Percentiles rank a stretch among this genome's conserved stretches.
Conservation (phyloP, 352 stramenopile species). For the Globisporangium barbulae region DNA sequence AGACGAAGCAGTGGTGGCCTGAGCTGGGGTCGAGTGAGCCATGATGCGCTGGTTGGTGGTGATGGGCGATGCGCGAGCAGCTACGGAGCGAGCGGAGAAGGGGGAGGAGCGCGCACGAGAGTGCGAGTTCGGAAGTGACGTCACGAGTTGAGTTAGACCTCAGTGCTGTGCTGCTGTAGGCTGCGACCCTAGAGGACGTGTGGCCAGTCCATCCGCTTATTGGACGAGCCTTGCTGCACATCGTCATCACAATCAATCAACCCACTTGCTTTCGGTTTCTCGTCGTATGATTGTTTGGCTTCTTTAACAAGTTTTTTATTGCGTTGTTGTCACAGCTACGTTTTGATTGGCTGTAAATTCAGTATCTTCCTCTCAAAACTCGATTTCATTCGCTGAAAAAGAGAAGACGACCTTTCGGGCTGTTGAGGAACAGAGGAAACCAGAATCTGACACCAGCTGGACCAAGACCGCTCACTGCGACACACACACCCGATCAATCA, state of each 20-base stretch:
- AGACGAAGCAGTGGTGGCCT: slow-evolving; percentile 5
- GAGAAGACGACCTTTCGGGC: slow-evolving; percentile 6
- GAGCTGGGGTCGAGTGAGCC: slow-evolving; percentile 1
- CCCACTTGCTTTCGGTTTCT: neutral
- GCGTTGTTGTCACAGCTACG: neutral
- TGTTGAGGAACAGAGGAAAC: neutral
- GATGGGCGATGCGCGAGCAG: neutral
- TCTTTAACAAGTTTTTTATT: neutral
- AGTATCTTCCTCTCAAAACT: too few species aligned
- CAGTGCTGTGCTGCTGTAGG: neutral
- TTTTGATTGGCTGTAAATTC: neutral
- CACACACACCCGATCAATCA: neutral
- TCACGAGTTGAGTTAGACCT: neutral
- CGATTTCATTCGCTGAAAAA: neutral
- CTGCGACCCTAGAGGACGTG: neutral
- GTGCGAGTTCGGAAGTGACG: slow-evolving; percentile 14
- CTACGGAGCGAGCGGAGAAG: neutral
- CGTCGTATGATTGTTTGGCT: neutral
- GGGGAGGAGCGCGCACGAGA: neutral
- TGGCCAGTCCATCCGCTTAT: neutral
- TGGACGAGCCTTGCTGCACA: neutral
- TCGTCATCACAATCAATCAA: neutral
- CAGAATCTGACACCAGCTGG: neutral
- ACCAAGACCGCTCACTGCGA: neutral
- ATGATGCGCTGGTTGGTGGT: slow-evolving; percentile 1